Conservation (phyloP, 805 yeast species). For the Ogataea parapolymorpha region DNA sequence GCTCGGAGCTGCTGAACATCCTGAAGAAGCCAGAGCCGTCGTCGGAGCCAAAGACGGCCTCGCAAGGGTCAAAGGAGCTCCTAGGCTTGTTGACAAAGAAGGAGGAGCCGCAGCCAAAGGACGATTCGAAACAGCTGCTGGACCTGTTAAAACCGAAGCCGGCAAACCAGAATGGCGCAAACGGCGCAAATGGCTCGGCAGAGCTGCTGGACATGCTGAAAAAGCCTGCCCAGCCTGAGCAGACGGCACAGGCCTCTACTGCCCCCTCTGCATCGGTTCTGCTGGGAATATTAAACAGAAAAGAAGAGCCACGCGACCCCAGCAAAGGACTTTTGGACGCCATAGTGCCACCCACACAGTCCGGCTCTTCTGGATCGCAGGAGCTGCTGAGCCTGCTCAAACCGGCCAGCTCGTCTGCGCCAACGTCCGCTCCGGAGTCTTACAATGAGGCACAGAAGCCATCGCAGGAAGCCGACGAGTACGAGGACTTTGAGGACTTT, state of each 20-base stretch:
- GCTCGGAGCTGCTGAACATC: conserved; percentile 11
- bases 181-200: conserved; percentile 2
- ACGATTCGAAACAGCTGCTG: conserved; percentile 9
- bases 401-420: background rate
- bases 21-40: conserved; percentile 11
- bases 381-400: conserved; percentile 12
- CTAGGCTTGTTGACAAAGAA: conserved; percentile 7
- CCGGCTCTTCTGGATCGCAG: background rate
- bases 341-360: conserved; percentile 1
- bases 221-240: background rate
- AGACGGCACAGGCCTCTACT: background rate
- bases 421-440: background rate
- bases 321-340: conserved; percentile 11
- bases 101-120: background rate
- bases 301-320: conserved; percentile 10
- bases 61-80: conserved; percentile 3
- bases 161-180: background rate
- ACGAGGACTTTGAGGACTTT: conserved; percentile 22
- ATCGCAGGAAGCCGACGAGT: conserved; percentile 10
- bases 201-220: conserved; percentile 5
- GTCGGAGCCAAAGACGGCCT: background rate
- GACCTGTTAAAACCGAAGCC: conserved; percentile 9
- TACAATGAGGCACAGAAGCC: background rate
- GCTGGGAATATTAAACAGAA: conserved; percentile 9
- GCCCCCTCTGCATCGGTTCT: conserved; percentile 10